A percentile compares a stretch with the other conserved stretches of the same genome.
Conservation (phyloP, 495 filamentous ascomycete genomes). For the Neurospora cerealis region DNA sequence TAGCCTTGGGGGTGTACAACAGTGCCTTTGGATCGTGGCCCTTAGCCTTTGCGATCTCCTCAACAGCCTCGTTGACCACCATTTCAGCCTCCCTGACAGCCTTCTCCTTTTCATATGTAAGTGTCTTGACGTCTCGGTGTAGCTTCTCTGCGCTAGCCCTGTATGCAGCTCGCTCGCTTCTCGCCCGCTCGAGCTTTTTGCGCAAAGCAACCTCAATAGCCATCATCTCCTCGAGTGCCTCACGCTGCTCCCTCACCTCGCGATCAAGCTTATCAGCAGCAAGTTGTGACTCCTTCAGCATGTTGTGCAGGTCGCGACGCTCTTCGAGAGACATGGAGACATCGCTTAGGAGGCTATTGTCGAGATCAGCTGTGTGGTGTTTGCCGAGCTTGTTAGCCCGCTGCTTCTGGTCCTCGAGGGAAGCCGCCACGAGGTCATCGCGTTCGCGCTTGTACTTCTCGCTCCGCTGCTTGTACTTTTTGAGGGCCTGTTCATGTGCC, state of each 20-base stretch:
- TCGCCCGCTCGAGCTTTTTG: conserved; percentile 37
- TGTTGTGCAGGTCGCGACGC: conserved; percentile 53
- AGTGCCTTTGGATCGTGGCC: background rate
- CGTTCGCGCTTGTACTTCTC: conserved; percentile 35
- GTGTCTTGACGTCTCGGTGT: conserved; percentile 28
- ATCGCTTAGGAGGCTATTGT: conserved; percentile 18
- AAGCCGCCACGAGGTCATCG: conserved; percentile 20
- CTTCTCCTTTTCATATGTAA: conserved; percentile 29
- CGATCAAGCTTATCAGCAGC: conserved; percentile 34
- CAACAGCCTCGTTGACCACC: conserved; percentile 9
- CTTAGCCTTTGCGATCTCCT: background rate
- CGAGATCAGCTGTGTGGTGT: background rate
- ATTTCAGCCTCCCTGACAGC: conserved; percentile 13
- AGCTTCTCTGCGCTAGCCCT: conserved; percentile 33
- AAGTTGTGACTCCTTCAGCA: conserved; percentile 62
- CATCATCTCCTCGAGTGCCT: conserved; percentile 25
- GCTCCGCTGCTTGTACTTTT: conserved; percentile 44
- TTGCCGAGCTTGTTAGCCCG: background rate
- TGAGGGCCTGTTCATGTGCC: conserved; percentile 62
- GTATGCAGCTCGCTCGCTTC: conserved; percentile 34
- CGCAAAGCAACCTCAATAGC: conserved; percentile 22
- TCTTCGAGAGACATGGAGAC: conserved; percentile 28
- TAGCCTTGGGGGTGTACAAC: background rate
- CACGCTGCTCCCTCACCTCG: conserved; percentile 28
- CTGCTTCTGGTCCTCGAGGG: conserved; percentile 16